phyloP scores from a whole-genome alignment of 768 basidiomycete species.

The Pisolithus tinctorius region DNA sequence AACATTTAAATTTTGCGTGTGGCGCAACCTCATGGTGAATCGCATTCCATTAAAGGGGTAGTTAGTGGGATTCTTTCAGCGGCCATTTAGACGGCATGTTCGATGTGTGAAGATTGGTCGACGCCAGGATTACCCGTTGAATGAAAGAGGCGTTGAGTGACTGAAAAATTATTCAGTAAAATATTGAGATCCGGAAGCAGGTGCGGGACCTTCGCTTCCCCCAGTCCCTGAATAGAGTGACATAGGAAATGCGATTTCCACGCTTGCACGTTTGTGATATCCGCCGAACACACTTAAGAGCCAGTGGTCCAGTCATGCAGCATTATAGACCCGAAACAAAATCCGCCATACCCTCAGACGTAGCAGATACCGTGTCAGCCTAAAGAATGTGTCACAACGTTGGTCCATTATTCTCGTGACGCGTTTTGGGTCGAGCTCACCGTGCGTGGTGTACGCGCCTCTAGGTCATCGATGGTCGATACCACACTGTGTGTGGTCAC shows the following conservation, averaged over 20 bases:
- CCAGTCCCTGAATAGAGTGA: constrained; percentile 26
- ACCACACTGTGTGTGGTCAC: constrained; percentile 61
- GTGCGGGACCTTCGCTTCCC: constrained; percentile 30
- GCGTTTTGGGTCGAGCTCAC: neutral
- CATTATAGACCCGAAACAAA: constrained; percentile 12
- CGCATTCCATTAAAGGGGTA: too few species aligned
- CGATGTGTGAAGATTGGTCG: neutral
- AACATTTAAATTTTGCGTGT: neutral
- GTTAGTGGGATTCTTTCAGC: neutral
- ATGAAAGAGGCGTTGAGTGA: neutral
- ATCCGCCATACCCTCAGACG: constrained; percentile 8
- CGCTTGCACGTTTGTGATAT: constrained; percentile 28
- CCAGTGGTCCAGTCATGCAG: constrained; percentile 11
- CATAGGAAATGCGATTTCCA: constrained; percentile 33
- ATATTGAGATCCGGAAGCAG: constrained; percentile 11
- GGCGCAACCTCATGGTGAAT: too few species aligned
- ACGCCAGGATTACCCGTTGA: neutral
- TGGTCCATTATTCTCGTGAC: constrained; percentile 18
- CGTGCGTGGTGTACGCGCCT: neutral
- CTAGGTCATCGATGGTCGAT: constrained; percentile 74
- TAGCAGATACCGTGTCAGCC: constrained; percentile 8
- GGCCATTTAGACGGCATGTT: neutral
- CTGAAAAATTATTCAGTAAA: too few species aligned
- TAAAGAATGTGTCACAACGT: constrained; percentile 70
- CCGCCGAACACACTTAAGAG: constrained; percentile 25